Conservation (phyloP, 2,329 filamentous ascomycete genomes). For the Xylogone sp. region DNA sequence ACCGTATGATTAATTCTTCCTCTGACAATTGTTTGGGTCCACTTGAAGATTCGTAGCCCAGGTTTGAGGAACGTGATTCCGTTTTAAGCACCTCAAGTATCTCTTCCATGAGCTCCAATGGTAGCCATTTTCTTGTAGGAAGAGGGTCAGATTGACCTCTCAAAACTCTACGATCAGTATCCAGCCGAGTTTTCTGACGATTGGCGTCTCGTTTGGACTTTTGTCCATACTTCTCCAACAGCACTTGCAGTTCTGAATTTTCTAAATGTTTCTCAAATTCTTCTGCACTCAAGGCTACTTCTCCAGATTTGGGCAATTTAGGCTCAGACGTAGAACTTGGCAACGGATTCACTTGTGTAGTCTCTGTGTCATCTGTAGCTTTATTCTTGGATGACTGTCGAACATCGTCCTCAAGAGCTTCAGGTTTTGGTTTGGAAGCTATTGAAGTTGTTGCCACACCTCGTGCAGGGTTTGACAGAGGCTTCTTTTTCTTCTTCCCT, state of each 20-base stretch:
- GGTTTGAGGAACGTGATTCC: slow-evolving; percentile 53
- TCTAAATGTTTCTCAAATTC: slow-evolving; percentile 88
- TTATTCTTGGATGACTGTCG: slow-evolving; percentile 6
- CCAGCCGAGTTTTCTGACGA: slow-evolving; percentile 72
- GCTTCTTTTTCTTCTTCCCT: slow-evolving; percentile 82
- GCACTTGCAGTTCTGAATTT: slow-evolving; percentile 80
- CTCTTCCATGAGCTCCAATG: slow-evolving; percentile 71
- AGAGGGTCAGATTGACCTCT: slow-evolving; percentile 73
- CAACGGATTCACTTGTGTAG: slow-evolving; percentile 2
- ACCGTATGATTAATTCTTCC: slow-evolving; percentile 72
- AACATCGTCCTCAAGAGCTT: slow-evolving; percentile 38
- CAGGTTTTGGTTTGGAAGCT: slow-evolving; percentile 74
- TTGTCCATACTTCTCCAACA: slow-evolving; percentile 78
- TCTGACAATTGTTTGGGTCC: slow-evolving; percentile 55
- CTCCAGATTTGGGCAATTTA: background rate
- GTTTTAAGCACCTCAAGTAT: slow-evolving; percentile 70
- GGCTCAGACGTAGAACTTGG: background rate
- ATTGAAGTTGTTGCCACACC: slow-evolving; percentile 93
- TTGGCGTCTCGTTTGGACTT: slow-evolving; percentile 77
- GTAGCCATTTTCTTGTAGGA: slow-evolving; percentile 74
- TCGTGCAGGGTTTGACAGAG: slow-evolving; percentile 78
- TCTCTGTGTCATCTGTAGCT: slow-evolving; percentile 10
- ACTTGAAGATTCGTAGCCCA: slow-evolving; percentile 25
- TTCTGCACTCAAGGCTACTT: slow-evolving; percentile 67
- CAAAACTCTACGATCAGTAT: slow-evolving; percentile 81